Conservation (phyloP, 768 basidiomycete species). For the Hypholoma sublateritium region DNA sequence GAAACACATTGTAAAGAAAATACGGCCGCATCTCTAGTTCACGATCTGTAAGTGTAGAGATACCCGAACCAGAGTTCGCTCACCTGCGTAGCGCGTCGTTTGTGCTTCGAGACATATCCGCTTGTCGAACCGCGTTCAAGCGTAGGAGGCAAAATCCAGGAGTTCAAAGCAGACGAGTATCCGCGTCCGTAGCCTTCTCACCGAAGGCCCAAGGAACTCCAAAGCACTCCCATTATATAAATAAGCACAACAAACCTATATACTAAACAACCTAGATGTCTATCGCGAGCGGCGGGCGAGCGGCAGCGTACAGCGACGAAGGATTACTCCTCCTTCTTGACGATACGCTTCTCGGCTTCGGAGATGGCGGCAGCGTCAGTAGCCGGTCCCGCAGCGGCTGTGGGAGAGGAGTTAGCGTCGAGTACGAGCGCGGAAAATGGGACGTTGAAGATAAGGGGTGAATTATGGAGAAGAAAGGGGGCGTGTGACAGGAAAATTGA, state of each 20-base stretch:
- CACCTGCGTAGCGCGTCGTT: too few relatives aligned
- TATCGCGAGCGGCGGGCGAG: not conserved
- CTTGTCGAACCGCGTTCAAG: too few relatives aligned
- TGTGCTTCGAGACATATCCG: too few relatives aligned
- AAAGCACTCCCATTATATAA: not conserved
- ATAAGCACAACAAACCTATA: not conserved
- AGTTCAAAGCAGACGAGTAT: too few relatives aligned
- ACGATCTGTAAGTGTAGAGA: too few relatives aligned
- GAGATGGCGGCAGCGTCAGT: constrained; percentile 86
- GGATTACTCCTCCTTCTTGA: constrained; percentile 74
- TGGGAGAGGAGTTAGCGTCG: not conserved
- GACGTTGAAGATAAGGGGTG: not conserved
- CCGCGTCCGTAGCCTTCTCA: not conserved
- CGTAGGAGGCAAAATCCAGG: too few relatives aligned
- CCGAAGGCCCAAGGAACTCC: not conserved
- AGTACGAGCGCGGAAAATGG: not conserved
- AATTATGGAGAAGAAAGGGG: not conserved
- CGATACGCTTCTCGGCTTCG: constrained; percentile 85
- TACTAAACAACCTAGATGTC: not conserved
- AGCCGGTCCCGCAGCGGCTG: constrained; percentile 62
- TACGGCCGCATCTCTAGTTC: too few relatives aligned
- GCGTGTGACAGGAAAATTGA: not conserved
- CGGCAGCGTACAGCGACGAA: not conserved
- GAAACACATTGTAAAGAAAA: too few relatives aligned
- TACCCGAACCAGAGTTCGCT: too few relatives aligned